Evolutionary conservation across 2,329 filamentous ascomycete genomes (phyloP), one percentile per base, ranked within the genome.

Genomic region (Dendrostoma leiphaemia): DNA sequence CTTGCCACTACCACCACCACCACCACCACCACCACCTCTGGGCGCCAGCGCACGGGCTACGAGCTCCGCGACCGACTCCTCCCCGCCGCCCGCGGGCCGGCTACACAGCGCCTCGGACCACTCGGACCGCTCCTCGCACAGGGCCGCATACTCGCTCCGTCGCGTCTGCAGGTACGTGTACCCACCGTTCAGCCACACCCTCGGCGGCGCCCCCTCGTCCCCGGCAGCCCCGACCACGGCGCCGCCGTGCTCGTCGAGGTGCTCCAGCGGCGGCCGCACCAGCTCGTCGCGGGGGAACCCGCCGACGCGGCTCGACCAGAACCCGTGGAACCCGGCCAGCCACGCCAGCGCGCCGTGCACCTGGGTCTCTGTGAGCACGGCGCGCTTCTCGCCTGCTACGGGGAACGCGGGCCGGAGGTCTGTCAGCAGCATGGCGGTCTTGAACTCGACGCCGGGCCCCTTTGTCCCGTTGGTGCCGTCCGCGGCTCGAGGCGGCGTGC

Each of bases 121-220:
- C 62, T 85, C 82, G 0, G 78, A 80, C 45, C 35, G 35, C 17
- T 83, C 79, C 0, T 65, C 59, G 0, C 62, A 68, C 0, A 88
- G 74, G 0, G 65, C 68, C 1, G 63, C 64, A 55, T 82, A 86
- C 63, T 89, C 85, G 17, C 66, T 76, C 7, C 72, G 72, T 5
- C 85, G 76, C 0, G 85, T 89, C 1, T 82, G 80, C 0, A 89
- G 79, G 60, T 88, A 88, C 0, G 84, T 87, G 62, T 89, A 89
- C 0, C 85, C 85, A 1, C 85, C 85, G 40, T 88, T 85, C 6
- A 84, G 67, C 85, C 85, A 88, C 2, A 82, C 57, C 5, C 67
- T 71, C 10, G 35, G 58, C 1, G 32, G 63, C 6, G 60, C 59
- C 13, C 10, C 21, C 19, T 24, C 37, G 28, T 19, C n/a, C 6